Evolutionary conservation across 257 asterid species (phyloP).

Genomic region (Nicotiana paniculata): DNA sequence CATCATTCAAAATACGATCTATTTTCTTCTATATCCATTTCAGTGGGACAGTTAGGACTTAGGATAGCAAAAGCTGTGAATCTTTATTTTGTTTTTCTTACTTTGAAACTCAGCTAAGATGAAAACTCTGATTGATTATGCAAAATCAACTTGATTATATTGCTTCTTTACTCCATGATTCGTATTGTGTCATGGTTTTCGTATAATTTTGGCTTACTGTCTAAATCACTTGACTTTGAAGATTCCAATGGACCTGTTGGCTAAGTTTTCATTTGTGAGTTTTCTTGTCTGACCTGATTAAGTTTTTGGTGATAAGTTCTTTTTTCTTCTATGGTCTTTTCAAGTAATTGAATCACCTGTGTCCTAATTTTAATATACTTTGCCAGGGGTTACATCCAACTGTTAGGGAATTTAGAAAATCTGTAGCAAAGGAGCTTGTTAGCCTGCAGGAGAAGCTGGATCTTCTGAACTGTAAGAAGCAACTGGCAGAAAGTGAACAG

Average conservation of each 20-base stretch:
- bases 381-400: conserved; percentile 59
- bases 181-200: not conserved
- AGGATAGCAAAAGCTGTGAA: too few relatives aligned
- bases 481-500: conserved; percentile 11
- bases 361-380: not conserved
- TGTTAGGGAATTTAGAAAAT: conserved; percentile 53
- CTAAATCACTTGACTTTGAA: not conserved
- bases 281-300: not conserved
- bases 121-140: not conserved
- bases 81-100: not conserved
- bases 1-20: not conserved
- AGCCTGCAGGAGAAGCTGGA: conserved; percentile 66
- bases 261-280: not conserved
- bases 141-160: not conserved
- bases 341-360: not conserved
- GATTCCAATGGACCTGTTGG: not conserved
- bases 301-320: too few relatives aligned
- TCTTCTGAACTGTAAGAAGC: conserved; percentile 8
- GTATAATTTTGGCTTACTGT: not conserved
- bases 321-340: not conserved
- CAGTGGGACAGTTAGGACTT: not conserved
- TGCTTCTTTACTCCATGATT: not conserved
- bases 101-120: not conserved
- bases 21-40: not conserved
- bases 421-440: conserved; percentile 58